Percentiles rank a stretch among this genome's conserved stretches.
phyloP scores from a whole-genome alignment of 2,329 filamentous ascomycete genomes.

The Xylaria sp. region DNA sequence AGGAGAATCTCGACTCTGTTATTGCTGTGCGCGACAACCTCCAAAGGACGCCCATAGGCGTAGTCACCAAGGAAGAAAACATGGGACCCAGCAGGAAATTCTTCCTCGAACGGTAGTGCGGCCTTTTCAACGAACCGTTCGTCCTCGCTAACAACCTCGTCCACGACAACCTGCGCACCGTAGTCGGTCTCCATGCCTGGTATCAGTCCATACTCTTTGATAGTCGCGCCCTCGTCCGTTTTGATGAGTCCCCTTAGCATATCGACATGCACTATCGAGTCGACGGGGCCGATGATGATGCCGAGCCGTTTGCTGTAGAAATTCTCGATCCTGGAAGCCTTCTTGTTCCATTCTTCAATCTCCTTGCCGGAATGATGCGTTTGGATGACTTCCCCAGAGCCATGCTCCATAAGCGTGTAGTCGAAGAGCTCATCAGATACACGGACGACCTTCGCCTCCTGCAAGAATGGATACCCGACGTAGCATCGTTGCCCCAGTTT shows the following conservation, averaged over 20 bases:
- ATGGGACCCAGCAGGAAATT: constrained; percentile 80
- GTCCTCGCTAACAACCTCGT: constrained; percentile 87
- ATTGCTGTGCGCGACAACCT: constrained; percentile 73
- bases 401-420: constrained; percentile 72
- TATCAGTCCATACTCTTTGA: constrained; percentile 91
- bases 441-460: constrained; percentile 86
- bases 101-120: constrained; percentile 86
- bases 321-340: constrained; percentile 79
- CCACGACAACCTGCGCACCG: constrained; percentile 88
- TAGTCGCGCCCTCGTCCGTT: constrained; percentile 84
- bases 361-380: constrained; percentile 74
- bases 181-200: constrained; percentile 86
- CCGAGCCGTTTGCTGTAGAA: constrained; percentile 90
- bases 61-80: constrained; percentile 95
- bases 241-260: constrained; percentile 91
- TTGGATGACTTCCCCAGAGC: constrained; percentile 62
- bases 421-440: constrained; percentile 94
- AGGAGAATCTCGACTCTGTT: constrained; percentile 80
- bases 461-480: constrained; percentile 92
- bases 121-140: constrained; percentile 88
- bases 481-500: constrained; percentile 86
- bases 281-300: constrained; percentile 82
- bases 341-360: constrained; percentile 82
- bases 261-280: constrained; percentile 88
- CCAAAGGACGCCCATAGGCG: constrained; percentile 87